phyloP scores from a whole-genome alignment of 768 basidiomycete genomes.

The Steccherinum ochraceum region DNA sequence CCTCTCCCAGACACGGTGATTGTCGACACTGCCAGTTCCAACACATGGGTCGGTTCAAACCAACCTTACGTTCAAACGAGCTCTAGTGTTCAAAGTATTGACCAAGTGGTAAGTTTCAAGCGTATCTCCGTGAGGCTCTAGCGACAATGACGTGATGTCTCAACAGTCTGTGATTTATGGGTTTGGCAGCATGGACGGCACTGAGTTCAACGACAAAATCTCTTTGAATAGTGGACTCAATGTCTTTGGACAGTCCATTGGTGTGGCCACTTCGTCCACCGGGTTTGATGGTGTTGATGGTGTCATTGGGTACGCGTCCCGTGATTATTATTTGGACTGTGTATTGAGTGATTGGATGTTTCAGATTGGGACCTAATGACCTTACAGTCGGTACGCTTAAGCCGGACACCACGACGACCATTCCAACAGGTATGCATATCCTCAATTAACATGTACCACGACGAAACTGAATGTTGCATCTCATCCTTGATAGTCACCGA shows the following conservation, averaged over 20 bases:
- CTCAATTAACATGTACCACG: background rate
- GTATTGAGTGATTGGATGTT: no score
- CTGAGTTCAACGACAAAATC: constrained; percentile 3
- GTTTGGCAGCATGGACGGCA: background rate
- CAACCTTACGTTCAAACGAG: constrained; percentile 8
- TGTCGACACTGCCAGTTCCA: constrained; percentile 15
- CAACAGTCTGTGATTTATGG: background rate
- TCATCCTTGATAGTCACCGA: constrained; percentile 30
- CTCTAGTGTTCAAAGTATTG: constrained; percentile 9
- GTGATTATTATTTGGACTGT: no score
- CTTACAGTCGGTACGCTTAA: constrained; percentile 24
- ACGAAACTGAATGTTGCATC: constrained; percentile 1
- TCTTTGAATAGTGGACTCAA: background rate
- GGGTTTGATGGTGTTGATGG: constrained; percentile 40
- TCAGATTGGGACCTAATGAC: constrained; percentile 36
- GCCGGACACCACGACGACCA: constrained; percentile 2
- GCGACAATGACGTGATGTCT: background rate
- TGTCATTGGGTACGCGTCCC: constrained; percentile 30
- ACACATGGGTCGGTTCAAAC: constrained; percentile 16
- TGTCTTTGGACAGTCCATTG: constrained; percentile 28
- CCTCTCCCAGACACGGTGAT: constrained; percentile 8
- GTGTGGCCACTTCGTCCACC: constrained; percentile 28
- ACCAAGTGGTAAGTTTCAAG: constrained; percentile 5
- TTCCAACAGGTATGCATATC: constrained; percentile 8
- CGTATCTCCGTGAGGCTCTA: background rate